phyloP scores from a whole-genome alignment of 768 basidiomycete genomes.

The Pulveroboletus ravenelii region DNA sequence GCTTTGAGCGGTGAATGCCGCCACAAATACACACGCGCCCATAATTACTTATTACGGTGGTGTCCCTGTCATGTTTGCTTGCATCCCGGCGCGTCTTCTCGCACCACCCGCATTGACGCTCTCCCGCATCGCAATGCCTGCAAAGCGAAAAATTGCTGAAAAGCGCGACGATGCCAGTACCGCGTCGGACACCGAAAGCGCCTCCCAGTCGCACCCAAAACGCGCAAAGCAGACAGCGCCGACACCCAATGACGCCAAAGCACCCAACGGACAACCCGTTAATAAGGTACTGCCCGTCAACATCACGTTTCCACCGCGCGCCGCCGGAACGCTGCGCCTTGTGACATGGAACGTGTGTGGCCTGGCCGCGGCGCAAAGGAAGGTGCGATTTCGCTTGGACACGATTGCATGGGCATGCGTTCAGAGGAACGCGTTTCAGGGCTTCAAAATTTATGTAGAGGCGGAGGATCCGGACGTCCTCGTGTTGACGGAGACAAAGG shows the following conservation, averaged over 20 bases:
- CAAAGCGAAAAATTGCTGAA: conserved; percentile 26
- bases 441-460: conserved; percentile 76
- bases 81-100: not conserved
- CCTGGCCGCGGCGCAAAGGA: conserved; percentile 68
- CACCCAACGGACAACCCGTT: conserved; percentile 56
- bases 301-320: conserved; percentile 53
- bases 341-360: conserved; percentile 81
- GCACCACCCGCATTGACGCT: not conserved
- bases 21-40: conserved; percentile 15
- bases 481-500: conserved; percentile 85
- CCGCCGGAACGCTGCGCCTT: conserved; percentile 47
- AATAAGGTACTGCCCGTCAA: conserved; percentile 67
- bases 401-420: not conserved
- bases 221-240: conserved; percentile 23
- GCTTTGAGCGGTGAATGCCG: conserved; percentile 8
- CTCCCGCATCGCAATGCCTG: conserved; percentile 22
- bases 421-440: conserved; percentile 37
- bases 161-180: conserved; percentile 33
- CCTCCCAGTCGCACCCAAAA: conserved; percentile 24
- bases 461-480: conserved; percentile 85
- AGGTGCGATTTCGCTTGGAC: conserved; percentile 40
- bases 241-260: conserved; percentile 12
- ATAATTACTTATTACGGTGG: conserved; percentile 9
- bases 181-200: conserved; percentile 29
- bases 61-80: not conserved